Base-by-base conservation (phyloP, 352 stramenopile species). In the Globisporangium canariense region DNA sequence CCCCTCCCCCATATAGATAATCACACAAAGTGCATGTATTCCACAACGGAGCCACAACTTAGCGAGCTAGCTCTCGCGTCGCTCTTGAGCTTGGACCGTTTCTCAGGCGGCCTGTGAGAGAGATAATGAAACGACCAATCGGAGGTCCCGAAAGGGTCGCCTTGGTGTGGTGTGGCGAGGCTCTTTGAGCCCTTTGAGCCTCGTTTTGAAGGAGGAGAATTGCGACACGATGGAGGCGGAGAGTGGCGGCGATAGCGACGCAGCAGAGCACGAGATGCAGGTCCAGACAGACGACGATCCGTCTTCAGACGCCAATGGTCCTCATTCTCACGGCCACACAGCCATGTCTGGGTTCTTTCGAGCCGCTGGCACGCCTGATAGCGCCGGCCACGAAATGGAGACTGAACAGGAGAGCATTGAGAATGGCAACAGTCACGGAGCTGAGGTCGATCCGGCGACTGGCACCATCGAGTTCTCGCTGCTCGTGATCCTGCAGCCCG, bases 401-500 rank as follows among this genome's bases (percentile, higher is more conserved):
- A 59, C 18, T 9, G n/a, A 71, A 28, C 58, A 67, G 2, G 62
- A 70, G 36, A 38, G 51, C 9, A 34, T n/a, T 46, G 40, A 49
- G 16, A 22, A 5, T 49, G 43, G 13, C 9, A 11, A 4, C 36
- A 11, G 36, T 4, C 61, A 25, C 2, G 20, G 38, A 18, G 22
- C 18, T 18, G 56, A 43, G 14, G 57, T 20, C 1, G 61, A 69
- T 30, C 58, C 58, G 7, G 47, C 51, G 10, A 40, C 28, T 1
- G 25, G 38, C 25, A 16, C 52, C n/a, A 41, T 51, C 30, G 75
- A 88, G 40, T 93, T 89, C 60, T 71, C 74, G 34, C 57, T 94
- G 14, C 69, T 91, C 0, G 71, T 96, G 22, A 65, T 93, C 22
- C 59, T 96, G 18, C 79, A 93, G 63, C 86, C 86, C 13, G 83